Conservation (phyloP, 164 flowering plant genomes). For the Berberis vulgaris region DNA sequence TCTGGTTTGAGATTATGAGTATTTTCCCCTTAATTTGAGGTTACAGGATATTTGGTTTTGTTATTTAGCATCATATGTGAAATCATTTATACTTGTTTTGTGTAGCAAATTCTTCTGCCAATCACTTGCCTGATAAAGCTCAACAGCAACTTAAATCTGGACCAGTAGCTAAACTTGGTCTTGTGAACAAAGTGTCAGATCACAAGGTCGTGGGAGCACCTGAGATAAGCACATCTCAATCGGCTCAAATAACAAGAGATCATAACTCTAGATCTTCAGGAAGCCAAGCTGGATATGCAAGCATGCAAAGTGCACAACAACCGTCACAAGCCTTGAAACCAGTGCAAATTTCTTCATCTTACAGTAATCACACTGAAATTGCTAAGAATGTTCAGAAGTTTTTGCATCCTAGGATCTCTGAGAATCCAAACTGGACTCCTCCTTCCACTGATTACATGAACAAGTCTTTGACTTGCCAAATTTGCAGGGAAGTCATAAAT, state of each 20-base stretch:
- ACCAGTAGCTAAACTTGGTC: slow-evolving; percentile 26
- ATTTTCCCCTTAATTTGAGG: too few species aligned
- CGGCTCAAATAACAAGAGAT: slow-evolving; percentile 36
- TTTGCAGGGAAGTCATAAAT: slow-evolving; percentile 44
- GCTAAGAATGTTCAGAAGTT: slow-evolving; percentile 63
- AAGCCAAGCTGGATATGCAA: slow-evolving; percentile 34
- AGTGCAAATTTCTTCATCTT: slow-evolving; percentile 28
- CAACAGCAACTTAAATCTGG: slow-evolving; percentile 39
- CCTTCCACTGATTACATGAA: slow-evolving; percentile 92
- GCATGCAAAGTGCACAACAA: slow-evolving; percentile 29
- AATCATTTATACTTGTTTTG: not conserved
- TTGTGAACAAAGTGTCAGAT: slow-evolving; percentile 34
- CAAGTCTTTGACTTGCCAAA: slow-evolving; percentile 65
- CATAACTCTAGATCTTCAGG: slow-evolving; percentile 29
- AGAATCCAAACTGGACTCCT: slow-evolving; percentile 66
- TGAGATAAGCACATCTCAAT: slow-evolving; percentile 20
- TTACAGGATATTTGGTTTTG: too few species aligned
- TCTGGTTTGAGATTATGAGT: too few species aligned
- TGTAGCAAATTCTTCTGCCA: slow-evolving; percentile 50
- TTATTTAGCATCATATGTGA: not conserved
- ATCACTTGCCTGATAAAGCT: slow-evolving; percentile 28
- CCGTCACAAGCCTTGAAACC: slow-evolving; percentile 33
- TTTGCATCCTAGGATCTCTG: slow-evolving; percentile 49
- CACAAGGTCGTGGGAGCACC: slow-evolving; percentile 33
- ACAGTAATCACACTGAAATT: slow-evolving; percentile 54